These are phyloP conservation scores for Exutisphaerella laricina DNA, from an alignment of 2,329 filamentous ascomycete species.

Conservation along the genomic window DNA sequence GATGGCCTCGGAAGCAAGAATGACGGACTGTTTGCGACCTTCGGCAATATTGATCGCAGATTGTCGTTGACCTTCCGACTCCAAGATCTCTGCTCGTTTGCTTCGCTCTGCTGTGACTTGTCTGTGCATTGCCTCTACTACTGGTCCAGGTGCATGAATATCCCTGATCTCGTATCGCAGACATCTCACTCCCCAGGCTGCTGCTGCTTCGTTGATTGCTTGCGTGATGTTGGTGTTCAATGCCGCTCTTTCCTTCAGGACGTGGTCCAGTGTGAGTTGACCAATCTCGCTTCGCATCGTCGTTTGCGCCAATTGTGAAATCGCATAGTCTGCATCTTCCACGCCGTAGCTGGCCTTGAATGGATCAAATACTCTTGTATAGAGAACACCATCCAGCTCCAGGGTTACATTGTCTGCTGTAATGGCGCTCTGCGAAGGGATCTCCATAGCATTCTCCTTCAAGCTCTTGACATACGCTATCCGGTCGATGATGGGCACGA, in stretches of 20 bases:
- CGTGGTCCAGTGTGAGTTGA: slow-evolving; percentile 91
- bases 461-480: slow-evolving; percentile 97
- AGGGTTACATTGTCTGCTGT: slow-evolving; percentile 98
- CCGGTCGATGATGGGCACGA: slow-evolving; percentile 86
- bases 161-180: slow-evolving; percentile 97
- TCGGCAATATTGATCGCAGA: slow-evolving; percentile 98
- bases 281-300: slow-evolving; percentile 99
- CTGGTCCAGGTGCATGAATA: slow-evolving; percentile 89
- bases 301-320: slow-evolving; percentile 94
- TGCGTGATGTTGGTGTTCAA: slow-evolving; percentile 98
- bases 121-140: slow-evolving; percentile 96
- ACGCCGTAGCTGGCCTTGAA: slow-evolving; percentile 99
- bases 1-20: slow-evolving; percentile 88
- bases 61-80: slow-evolving; percentile 94
- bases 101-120: slow-evolving; percentile 96
- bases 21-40: slow-evolving; percentile 93
- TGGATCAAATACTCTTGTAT: slow-evolving; percentile 93
- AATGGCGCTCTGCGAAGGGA: slow-evolving; percentile 94
- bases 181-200: slow-evolving; percentile 95
- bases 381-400: slow-evolving; percentile 91
- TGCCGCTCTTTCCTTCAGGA: slow-evolving; percentile 91
- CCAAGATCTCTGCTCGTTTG: slow-evolving; percentile 95
- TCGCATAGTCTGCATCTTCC: slow-evolving; percentile 97
- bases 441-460: slow-evolving; percentile 95
- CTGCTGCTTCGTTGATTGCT: slow-evolving; percentile 95